Evolutionary conservation across 805 yeast species (phyloP).

Genomic region (Kodamaea laetipori): DNA sequence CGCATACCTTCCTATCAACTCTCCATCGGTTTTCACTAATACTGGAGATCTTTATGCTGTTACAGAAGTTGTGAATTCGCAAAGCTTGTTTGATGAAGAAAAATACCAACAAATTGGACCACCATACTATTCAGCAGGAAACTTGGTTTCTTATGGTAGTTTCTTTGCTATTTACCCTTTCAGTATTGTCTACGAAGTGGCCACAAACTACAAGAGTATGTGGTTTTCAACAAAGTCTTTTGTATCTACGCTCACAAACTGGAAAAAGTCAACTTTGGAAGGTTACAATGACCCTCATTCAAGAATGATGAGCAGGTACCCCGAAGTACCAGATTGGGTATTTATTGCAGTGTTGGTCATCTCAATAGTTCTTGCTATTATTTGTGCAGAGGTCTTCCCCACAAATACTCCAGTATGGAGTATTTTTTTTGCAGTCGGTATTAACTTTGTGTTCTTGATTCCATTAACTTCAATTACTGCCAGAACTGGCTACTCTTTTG

Average conservation of each 20-base stretch:
- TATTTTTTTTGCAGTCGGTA: slow-evolving; percentile 35
- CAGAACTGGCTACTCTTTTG: slow-evolving; percentile 35
- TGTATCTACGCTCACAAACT: slow-evolving; percentile 10
- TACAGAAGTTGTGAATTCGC: slow-evolving; percentile 10
- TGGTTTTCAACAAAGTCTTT: slow-evolving; percentile 15
- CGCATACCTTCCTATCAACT: slow-evolving; percentile 30
- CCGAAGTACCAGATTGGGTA: slow-evolving; percentile 39
- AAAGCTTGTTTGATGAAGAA: slow-evolving; percentile 17
- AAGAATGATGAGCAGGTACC: slow-evolving; percentile 34
- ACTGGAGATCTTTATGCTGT: slow-evolving; percentile 26
- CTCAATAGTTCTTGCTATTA: slow-evolving; percentile 33
- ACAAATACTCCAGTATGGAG: slow-evolving; percentile 41
- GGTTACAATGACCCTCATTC: slow-evolving; percentile 37
- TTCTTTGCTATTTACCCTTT: slow-evolving; percentile 26
- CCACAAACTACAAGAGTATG: slow-evolving; percentile 20
- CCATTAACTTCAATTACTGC: slow-evolving; percentile 33
- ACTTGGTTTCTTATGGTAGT: slow-evolving; percentile 24
- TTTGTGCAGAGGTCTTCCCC: slow-evolving; percentile 33
- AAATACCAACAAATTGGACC: slow-evolving; percentile 24
- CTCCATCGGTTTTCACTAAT: slow-evolving; percentile 25
- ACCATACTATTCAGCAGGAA: slow-evolving; percentile 26
- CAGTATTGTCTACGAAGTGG: slow-evolving; percentile 23
- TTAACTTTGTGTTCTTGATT: slow-evolving; percentile 35
- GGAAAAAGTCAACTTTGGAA: slow-evolving; percentile 29
- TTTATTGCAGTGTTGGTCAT: slow-evolving; percentile 29